A percentile compares a stretch with the other conserved stretches of the same genome.
phyloP scores from a whole-genome alignment of 1,284 basidiomycete species.

The Ceratobasidium sp. region DNA sequence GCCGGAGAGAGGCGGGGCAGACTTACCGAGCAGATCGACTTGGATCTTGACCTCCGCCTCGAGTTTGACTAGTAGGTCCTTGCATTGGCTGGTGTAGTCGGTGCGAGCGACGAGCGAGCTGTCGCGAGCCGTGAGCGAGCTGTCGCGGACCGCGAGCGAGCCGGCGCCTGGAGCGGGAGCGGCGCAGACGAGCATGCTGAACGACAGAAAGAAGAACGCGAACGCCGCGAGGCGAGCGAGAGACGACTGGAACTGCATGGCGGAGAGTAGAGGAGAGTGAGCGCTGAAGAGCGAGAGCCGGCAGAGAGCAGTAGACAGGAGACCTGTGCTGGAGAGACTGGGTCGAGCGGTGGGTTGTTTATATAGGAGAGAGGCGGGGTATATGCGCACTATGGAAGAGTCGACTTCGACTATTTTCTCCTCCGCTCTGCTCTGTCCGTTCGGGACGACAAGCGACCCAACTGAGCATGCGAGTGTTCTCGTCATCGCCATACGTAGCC shows the following conservation, averaged over 20 bases:
- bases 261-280: neutral
- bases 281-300: neutral
- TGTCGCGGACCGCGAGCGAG: constrained; percentile 7
- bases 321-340: constrained; percentile 41
- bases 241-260: constrained; percentile 38
- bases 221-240: constrained; percentile 36
- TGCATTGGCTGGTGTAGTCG: constrained; percentile 10
- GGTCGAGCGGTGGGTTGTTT: constrained; percentile 3
- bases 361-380: constrained; percentile 11
- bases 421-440: neutral
- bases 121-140: neutral
- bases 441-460: neutral
- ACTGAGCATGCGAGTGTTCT: neutral
- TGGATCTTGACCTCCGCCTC: constrained; percentile 1
- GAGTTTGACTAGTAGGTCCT: neutral
- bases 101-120: constrained; percentile 15
- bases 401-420: neutral
- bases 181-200: constrained; percentile 34
- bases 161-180: constrained; percentile 19
- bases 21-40: constrained; percentile 6
- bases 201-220: constrained; percentile 33
- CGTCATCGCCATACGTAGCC: neutral
- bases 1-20: neutral
- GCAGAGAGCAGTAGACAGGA: constrained; percentile 33
- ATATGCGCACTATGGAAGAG: constrained; percentile 28